phyloP scores from a whole-genome alignment of 371 early-diverging fungal genomes.

The Mucor ambiguus region DNA sequence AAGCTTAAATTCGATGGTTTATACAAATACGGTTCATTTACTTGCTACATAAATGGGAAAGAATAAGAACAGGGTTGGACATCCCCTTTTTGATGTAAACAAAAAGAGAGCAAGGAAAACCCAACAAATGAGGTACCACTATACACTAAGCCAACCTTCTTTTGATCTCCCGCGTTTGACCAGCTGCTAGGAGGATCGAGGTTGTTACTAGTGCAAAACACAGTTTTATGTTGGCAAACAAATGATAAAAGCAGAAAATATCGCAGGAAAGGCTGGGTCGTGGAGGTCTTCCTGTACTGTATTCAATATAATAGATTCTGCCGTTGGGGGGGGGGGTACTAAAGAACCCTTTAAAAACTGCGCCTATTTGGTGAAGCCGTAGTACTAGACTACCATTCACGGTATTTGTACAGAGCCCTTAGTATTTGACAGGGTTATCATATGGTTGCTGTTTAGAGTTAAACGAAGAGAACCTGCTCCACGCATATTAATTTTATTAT shows the following conservation, averaged over 20 bases:
- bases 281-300: too few species aligned
- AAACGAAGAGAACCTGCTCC: constrained; percentile 2
- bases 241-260: too few species aligned
- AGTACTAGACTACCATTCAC: not conserved
- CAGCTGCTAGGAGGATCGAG: not conserved
- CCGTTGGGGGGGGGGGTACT: not conserved
- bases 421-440: not conserved
- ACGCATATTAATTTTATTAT: not conserved
- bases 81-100: not conserved
- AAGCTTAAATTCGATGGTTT: not conserved
- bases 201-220: not conserved
- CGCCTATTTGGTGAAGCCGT: not conserved
- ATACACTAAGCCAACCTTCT: not conserved
- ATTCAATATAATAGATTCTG: not conserved
- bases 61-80: not conserved
- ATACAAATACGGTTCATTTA: not conserved
- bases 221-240: not conserved
- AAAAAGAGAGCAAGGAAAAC: not conserved
- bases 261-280: too few species aligned
- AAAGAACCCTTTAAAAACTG: too few species aligned
- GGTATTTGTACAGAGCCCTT: not conserved
- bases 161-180: not conserved
- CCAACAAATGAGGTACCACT: not conserved
- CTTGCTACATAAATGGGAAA: not conserved
- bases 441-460: not conserved